A percentile compares a stretch with the other conserved stretches of the same genome.
These are phyloP conservation scores for Solanum tacnaense DNA, from an alignment of 257 asterid genomes.

Conservation along the genomic window DNA sequence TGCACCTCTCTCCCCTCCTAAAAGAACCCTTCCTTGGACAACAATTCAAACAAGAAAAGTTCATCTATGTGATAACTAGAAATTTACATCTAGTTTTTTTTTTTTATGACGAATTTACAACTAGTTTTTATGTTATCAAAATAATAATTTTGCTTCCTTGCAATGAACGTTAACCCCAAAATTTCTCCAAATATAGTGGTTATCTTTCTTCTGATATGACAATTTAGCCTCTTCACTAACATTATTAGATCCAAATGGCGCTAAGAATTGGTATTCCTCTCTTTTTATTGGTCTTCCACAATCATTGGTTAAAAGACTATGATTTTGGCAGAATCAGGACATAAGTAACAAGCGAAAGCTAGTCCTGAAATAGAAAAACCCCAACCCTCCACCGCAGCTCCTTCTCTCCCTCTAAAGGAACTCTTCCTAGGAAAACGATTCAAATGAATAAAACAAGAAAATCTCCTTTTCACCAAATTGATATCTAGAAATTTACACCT, in stretches of 20 bases:
- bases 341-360: background rate
- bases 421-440: background rate
- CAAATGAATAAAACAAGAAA: background rate
- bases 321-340: background rate
- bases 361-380: background rate
- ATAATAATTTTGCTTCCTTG: background rate
- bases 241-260: background rate
- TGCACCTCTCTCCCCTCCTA: background rate
- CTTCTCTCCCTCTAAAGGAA: background rate
- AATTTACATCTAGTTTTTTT: background rate
- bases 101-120: background rate
- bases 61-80: background rate
- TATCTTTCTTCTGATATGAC: background rate
- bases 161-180: background rate
- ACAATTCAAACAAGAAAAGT: background rate
- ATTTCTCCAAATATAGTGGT: background rate
- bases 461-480: background rate
- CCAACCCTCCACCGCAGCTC: background rate
- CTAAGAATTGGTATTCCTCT: background rate
- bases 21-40: background rate
- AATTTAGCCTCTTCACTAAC: background rate
- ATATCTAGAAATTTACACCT: background rate
- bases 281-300: background rate
- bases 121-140: background rate
- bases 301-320: background rate